Conservation (phyloP, 306 rosid genomes). For the Carpinus fangiana region DNA sequence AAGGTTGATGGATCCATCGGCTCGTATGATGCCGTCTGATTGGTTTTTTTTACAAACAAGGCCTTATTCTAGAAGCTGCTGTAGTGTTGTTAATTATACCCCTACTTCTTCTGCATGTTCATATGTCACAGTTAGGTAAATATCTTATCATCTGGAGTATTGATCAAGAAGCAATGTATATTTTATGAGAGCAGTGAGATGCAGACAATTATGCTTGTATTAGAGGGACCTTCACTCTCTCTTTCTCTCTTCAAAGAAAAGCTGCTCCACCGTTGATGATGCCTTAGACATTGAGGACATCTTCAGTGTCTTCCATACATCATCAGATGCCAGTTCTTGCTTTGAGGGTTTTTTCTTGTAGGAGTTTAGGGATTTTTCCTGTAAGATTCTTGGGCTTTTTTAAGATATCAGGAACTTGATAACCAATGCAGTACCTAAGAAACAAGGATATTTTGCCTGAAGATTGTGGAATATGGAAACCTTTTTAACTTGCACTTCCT, state of each 20-base stretch:
- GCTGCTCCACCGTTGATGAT: not conserved
- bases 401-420: too few relatives aligned
- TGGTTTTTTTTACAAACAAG: constrained; percentile 25
- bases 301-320: not conserved
- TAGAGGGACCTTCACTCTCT: not conserved
- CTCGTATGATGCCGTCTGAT: constrained; percentile 22
- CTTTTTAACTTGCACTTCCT: too few relatives aligned
- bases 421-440: too few relatives aligned
- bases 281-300: too few relatives aligned
- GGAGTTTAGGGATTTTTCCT: not conserved
- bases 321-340: not conserved
- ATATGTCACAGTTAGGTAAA: constrained; percentile 26
- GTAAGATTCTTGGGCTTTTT: not conserved
- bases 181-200: constrained; percentile 31
- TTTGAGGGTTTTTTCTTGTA: not conserved
- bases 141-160: constrained; percentile 18
- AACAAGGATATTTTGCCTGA: too few relatives aligned
- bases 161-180: constrained; percentile 50
- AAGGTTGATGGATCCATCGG: constrained; percentile 34
- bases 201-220: constrained; percentile 21
- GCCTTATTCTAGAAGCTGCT: constrained; percentile 29
- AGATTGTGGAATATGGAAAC: too few relatives aligned
- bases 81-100: constrained; percentile 20
- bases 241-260: not conserved
- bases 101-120: constrained; percentile 19